Evolutionary conservation across 495 filamentous ascomycete genomes (phyloP), one percentile per base, ranked within the genome.

Genomic region (Hyaloscypha hepaticicola): DNA sequence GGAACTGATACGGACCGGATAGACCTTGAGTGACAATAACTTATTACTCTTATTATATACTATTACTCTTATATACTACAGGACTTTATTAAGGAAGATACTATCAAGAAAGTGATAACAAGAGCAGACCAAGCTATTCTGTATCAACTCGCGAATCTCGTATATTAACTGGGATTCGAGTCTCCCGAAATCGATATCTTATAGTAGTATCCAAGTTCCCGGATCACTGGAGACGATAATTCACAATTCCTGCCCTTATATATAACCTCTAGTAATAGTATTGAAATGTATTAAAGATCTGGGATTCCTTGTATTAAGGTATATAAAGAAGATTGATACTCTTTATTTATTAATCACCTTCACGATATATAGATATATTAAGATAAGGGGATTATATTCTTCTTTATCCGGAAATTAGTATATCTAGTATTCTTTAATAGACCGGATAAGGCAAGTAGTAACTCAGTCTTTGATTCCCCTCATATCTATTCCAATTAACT

Each of bases 31-130:
- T 75, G 74, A 55, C 58, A 61, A 68, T 61, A 76, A 48, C n/a
- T 74, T 27, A 73, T 60, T 72, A 45, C 72, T 25, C 72, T 72
- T 64, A 53, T 63, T 11, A 75, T 77, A 60, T 59, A 66, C 48
- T 63, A 75, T 64, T 72, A 74, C 55, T 69, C 69, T 0, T 26
- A 65, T 19, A 74, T 77, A 62, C 41, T 72, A 48, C 56, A 45
- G 55, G 31, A 67, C 11, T 25, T 24, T n/a, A 63, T 26, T 8
- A 50, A 48, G 21, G 60, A 66, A 33, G 2, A 33, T 33, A 33
- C 31, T 33, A 33, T 33, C 6, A 33, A 33, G 31, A 33, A 49
- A 58, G 38, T 26, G 11, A 64, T 19, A 21, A 38, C 33, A 6
- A 62, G 59, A 26, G 58, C 52, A 55, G 53, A 69, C 34, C 11